Percentiles rank a stretch among this genome's conserved stretches.
phyloP scores from a whole-genome alignment of 169 alveolate species.

The Plasmodium vinckei region DNA sequence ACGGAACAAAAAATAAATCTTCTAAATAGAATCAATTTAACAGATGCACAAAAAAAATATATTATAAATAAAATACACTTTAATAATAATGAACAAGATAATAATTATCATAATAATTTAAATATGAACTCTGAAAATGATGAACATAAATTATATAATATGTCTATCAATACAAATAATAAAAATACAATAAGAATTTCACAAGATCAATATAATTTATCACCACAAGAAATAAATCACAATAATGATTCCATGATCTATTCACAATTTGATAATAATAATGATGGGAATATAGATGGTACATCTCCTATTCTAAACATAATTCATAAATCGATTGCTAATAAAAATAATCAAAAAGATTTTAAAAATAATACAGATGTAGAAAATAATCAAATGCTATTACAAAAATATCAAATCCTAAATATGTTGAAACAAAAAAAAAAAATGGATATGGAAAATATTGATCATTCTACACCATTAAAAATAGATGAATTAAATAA shows the following conservation, averaged over 20 bases:
- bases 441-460: neutral
- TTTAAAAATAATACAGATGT: neutral
- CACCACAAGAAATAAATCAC: neutral
- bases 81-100: neutral
- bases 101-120: neutral
- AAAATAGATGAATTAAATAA: constrained; percentile 2
- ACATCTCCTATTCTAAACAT: constrained; percentile 36
- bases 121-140: neutral
- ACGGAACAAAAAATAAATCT: constrained; percentile 13
- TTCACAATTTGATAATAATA: neutral
- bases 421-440: constrained; percentile 23
- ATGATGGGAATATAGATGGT: neutral
- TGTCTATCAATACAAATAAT: neutral
- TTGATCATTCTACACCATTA: neutral
- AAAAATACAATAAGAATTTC: neutral
- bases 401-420: constrained; percentile 14
- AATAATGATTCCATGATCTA: neutral
- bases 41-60: constrained; percentile 6
- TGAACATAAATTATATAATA: neutral
- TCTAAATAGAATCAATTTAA: neutral
- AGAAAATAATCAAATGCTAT: neutral
- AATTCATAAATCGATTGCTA: constrained; percentile 10
- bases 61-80: neutral
- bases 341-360: constrained; percentile 1
- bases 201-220: neutral